Evolutionary conservation across 768 basidiomycete genomes (phyloP).

Genomic region (Trametes gibbosa): DNA sequence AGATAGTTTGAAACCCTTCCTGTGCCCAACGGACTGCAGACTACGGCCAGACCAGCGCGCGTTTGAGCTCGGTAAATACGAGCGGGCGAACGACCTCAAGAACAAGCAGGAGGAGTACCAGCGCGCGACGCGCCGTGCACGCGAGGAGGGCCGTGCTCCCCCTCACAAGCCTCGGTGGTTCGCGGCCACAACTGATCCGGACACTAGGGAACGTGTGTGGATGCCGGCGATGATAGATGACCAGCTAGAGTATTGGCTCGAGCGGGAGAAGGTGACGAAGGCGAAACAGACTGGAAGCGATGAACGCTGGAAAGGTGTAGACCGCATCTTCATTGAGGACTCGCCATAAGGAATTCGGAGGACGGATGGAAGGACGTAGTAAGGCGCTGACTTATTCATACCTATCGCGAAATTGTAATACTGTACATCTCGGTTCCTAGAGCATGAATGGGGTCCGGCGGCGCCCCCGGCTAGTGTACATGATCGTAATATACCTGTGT

Average conservation of each 20-base stretch:
- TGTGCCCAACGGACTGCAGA: constrained; percentile 91
- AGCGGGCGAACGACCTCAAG: constrained; percentile 79
- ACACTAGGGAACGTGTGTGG: constrained; percentile 92
- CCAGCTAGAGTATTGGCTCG: constrained; percentile 78
- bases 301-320: constrained; percentile 66
- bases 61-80: constrained; percentile 87
- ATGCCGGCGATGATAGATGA: constrained; percentile 52
- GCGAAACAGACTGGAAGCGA: constrained; percentile 32
- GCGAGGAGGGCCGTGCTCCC: constrained; percentile 73
- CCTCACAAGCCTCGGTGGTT: constrained; percentile 89
- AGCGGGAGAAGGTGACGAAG: constrained; percentile 65
- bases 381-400: constrained; percentile 6
- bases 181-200: constrained; percentile 72
- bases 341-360: constrained; percentile 30
- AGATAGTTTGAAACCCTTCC: constrained; percentile 61
- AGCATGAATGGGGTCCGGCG: background rate
- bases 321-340: constrained; percentile 79
- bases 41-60: constrained; percentile 91
- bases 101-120: constrained; percentile 81
- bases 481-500: constrained; percentile 5
- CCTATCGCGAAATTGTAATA: constrained; percentile 8
- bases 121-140: constrained; percentile 58
- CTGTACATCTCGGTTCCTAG: constrained; percentile 5
- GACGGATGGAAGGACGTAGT: background rate
- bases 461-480: background rate